Base-by-base conservation (phyloP, 352 stramenopile species). In the Plasmopara halstedii region DNA sequence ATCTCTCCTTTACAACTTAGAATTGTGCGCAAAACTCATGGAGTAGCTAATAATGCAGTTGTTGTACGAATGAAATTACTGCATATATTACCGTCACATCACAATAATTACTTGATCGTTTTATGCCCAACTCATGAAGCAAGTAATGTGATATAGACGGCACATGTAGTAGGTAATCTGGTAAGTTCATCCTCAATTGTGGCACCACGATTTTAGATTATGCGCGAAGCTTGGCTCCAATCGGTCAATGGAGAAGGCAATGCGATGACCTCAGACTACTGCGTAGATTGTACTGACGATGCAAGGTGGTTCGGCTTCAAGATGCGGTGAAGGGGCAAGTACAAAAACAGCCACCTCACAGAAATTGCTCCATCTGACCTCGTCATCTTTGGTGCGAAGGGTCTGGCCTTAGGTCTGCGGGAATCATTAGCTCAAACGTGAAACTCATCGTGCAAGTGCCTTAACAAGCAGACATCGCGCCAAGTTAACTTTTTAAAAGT, bases 171-270 rank as follows among this genome's bases (percentile, higher is more conserved):
- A n/a, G n/a, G n/a, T n/a, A n/a, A n/a, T n/a, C n/a, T n/a, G n/a
- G n/a, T n/a, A n/a, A 29, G 3, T 5, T 38, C 33, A 42, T 42
- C 17, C 11, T 42, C 35, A 2, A 42, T 27, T 23, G 25, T 42
- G 15, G 4, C 20, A 6, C 15, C 32, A 21, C 18, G 25, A 29
- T 29, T 29, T 6, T 11, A 29, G 25, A 39, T 39, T 9, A 29
- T 19, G 35, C 17, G 35, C 15, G 19, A 42, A 42, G 35, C 26
- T 8, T 42, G 35, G 35, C 26, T 42, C 35, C 18, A 42, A 19
- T 11, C 26, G 35, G 19, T 42, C 18, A 19, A 42, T 42, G 35
- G 18, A 42, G 19, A 42, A 42, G 35, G 35, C 35, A 42, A 42
- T 13, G 35, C 18, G 10, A 10, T 42, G 2, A 23, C 17, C 3